Evolutionary conservation across 1,284 basidiomycete species (phyloP).

Genomic region (Pyrrhoderma lamaoense): DNA sequence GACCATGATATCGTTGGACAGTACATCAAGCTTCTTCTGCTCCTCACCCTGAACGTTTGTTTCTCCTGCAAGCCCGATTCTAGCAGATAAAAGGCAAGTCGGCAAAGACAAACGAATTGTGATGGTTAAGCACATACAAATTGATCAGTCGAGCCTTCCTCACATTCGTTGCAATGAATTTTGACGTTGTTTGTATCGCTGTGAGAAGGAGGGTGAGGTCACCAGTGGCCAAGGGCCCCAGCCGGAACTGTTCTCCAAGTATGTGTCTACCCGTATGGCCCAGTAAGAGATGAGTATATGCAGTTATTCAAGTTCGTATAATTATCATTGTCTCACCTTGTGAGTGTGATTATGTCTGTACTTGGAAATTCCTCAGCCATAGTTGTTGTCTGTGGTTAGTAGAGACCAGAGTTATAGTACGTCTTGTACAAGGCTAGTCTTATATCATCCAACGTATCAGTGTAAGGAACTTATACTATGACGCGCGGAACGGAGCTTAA

Average conservation of each 20-base stretch:
- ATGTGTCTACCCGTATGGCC: conserved; percentile 57
- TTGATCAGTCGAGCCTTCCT: conserved; percentile 97
- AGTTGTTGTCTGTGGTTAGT: neutral
- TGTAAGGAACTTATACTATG: too few relatives aligned
- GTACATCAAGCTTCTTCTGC: conserved; percentile 98
- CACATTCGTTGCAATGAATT: conserved; percentile 98
- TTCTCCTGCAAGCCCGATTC: conserved; percentile 92
- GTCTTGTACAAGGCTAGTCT: too few relatives aligned
- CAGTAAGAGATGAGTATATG: conserved; percentile 4
- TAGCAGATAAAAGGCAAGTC: conserved; percentile 26
- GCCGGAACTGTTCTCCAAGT: conserved; percentile 71
- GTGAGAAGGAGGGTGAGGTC: conserved; percentile 93
- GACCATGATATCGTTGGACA: conserved; percentile 99
- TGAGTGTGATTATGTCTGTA: conserved; percentile 88
- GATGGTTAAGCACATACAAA: conserved; percentile 51
- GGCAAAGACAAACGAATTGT: neutral
- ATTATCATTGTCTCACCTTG: conserved; percentile 47
- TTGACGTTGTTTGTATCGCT: conserved; percentile 92
- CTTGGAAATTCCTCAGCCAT: conserved; percentile 58
- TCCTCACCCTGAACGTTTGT: conserved; percentile 98
- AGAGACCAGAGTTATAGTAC: too few relatives aligned
- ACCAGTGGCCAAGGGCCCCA: conserved; percentile 78
- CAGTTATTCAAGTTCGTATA: conserved; percentile 10
- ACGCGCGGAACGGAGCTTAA: too few relatives aligned
- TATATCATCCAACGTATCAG: too few relatives aligned